Conservation (phyloP, 2,329 filamentous ascomycete genomes). For the Talaromyces marneffei region DNA sequence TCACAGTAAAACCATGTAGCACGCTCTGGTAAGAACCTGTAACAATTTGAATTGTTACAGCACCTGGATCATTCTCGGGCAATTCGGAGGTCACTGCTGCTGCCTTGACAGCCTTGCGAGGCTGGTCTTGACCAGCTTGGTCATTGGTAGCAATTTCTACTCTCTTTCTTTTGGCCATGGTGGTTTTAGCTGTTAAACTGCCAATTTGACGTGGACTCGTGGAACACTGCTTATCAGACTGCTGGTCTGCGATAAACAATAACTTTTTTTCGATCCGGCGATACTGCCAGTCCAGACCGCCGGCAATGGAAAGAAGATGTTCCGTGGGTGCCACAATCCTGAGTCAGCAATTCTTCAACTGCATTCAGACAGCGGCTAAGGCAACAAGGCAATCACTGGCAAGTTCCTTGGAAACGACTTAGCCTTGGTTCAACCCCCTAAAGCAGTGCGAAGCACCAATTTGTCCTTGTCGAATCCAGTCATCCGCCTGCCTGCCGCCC, state of each 20-base stretch:
- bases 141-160: slow-evolving; percentile 27
- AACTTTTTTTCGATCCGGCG: slow-evolving; percentile 4
- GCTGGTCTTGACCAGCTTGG: slow-evolving; percentile 18
- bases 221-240: background rate
- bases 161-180: slow-evolving; percentile 45
- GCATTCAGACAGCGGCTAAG: slow-evolving; percentile 3
- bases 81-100: slow-evolving; percentile 20
- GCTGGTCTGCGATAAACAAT: slow-evolving; percentile 2
- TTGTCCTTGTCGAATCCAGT: slow-evolving; percentile 21
- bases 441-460: slow-evolving; percentile 12
- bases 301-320: slow-evolving; percentile 3
- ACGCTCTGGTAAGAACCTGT: slow-evolving; percentile 91
- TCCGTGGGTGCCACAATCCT: background rate
- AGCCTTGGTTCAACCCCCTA: slow-evolving; percentile 1
- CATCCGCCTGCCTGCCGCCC: slow-evolving; percentile 14
- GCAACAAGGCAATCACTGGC: background rate
- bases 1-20: slow-evolving; percentile 83
- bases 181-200: background rate
- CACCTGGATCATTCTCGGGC: slow-evolving; percentile 24
- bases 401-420: background rate
- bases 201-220: background rate
- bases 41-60: slow-evolving; percentile 73
- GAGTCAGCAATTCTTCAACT: slow-evolving; percentile 4
- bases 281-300: slow-evolving; percentile 12
- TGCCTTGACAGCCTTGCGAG: slow-evolving; percentile 33